Evolutionary conservation across 73 alveolate genomes (phyloP).

Genomic region (Paramecium biaurelia): DNA sequence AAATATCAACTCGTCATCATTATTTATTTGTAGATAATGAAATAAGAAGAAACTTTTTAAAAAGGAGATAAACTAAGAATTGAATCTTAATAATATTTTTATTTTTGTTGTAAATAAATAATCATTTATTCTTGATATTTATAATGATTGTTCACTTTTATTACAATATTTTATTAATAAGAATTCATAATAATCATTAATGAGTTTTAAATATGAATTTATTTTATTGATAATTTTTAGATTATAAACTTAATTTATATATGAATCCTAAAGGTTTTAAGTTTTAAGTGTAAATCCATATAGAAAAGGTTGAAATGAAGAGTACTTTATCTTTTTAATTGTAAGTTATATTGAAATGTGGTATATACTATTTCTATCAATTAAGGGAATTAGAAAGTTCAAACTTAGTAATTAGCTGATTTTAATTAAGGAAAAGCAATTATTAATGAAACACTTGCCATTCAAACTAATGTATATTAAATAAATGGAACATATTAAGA

Average conservation of each 20-base stretch:
- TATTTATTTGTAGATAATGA: conserved; percentile 5
- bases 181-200: background rate
- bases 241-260: background rate
- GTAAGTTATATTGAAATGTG: background rate
- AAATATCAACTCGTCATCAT: conserved; percentile 8
- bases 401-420: background rate
- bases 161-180: too few species aligned
- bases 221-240: background rate
- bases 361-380: background rate
- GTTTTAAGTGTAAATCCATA: background rate
- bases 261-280: conserved; percentile 32
- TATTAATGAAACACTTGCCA: background rate
- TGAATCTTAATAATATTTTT: background rate
- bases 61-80: background rate
- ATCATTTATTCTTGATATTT: background rate
- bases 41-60: background rate
- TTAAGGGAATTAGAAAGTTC: background rate
- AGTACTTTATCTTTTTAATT: background rate
- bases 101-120: background rate
- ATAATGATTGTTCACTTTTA: too few species aligned
- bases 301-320: background rate
- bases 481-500: background rate
- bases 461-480: background rate
- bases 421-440: background rate
- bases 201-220: background rate